Conservation (phyloP, 805 yeast genomes). For the Gaillardinia entomophila region DNA sequence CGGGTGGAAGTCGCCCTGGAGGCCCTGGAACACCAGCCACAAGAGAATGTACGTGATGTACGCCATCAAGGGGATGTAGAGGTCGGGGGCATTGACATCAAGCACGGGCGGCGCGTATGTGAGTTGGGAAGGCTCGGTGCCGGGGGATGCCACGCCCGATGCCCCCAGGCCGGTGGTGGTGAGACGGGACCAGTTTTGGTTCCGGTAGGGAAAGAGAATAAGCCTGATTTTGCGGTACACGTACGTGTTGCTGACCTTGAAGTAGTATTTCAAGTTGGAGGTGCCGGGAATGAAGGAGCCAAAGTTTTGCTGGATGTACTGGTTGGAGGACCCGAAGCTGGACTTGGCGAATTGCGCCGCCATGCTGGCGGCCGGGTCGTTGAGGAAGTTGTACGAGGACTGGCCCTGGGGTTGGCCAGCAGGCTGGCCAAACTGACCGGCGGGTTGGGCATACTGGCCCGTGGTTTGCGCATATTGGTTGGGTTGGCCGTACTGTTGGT, state of each 20-base stretch:
- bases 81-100: conserved; percentile 92
- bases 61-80: conserved; percentile 94
- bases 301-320: conserved; percentile 69
- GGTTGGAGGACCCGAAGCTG: conserved; percentile 78
- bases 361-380: conserved; percentile 75
- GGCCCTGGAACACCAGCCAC: conserved; percentile 80
- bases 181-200: conserved; percentile 74
- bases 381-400: conserved; percentile 49
- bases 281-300: conserved; percentile 44
- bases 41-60: conserved; percentile 79
- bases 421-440: conserved; percentile 7
- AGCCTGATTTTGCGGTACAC: conserved; percentile 69
- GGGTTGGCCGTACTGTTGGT: conserved; percentile 4
- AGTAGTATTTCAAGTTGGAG: conserved; percentile 71
- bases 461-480: conserved; percentile 9
- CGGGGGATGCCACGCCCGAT: conserved; percentile 10
- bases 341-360: conserved; percentile 85
- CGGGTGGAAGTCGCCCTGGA: conserved; percentile 88
- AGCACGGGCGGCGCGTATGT: conserved; percentile 70
- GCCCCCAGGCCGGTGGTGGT: conserved; percentile 16
- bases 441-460: conserved; percentile 3
- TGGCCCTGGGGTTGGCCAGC: conserved; percentile 19
- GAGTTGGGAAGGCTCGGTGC: conserved; percentile 21
- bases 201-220: conserved; percentile 80
- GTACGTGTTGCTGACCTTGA: conserved; percentile 85